Evolutionary conservation across 192 early-diverging fungal genomes (phyloP).

Genomic region (Mortierella hygrophila): DNA sequence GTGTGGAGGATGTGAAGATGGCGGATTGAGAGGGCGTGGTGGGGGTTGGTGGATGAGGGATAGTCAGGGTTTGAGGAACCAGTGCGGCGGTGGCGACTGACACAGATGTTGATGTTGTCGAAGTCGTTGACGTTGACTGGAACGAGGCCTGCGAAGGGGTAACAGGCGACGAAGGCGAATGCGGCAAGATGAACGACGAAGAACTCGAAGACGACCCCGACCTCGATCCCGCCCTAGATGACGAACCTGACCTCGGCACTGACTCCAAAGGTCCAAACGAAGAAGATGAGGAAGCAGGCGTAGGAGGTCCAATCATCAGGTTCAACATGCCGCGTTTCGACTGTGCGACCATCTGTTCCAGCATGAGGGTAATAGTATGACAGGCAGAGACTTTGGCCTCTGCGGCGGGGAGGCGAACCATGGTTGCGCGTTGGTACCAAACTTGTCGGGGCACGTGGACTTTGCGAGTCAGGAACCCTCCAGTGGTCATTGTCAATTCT

Average conservation of each 20-base stretch:
- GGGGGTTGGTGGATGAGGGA: not conserved
- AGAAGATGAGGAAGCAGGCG: too few relatives aligned
- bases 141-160: not conserved
- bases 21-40: not conserved
- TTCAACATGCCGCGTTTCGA: conserved; percentile 22
- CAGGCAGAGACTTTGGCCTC: conserved; percentile 55
- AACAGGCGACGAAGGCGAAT: not conserved
- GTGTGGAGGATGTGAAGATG: not conserved
- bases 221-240: not conserved
- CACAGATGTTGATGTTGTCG: not conserved
- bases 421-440: conserved; percentile 46
- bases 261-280: not conserved
- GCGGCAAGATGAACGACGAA: not conserved
- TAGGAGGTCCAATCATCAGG: conserved; percentile 11
- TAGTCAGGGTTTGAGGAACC: too few relatives aligned
- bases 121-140: not conserved
- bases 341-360: conserved; percentile 16
- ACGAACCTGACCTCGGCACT: not conserved
- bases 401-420: conserved; percentile 36
- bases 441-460: conserved; percentile 50
- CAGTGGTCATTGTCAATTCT: conserved; percentile 58
- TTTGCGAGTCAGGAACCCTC: conserved; percentile 54
- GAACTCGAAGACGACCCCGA: not conserved
- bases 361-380: conserved; percentile 17
- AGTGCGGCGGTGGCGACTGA: not conserved